A percentile compares a stretch with the other conserved stretches of the same genome.
Conservation (phyloP, 148 eudicot genomes). For the Rhododendron ovatum region DNA sequence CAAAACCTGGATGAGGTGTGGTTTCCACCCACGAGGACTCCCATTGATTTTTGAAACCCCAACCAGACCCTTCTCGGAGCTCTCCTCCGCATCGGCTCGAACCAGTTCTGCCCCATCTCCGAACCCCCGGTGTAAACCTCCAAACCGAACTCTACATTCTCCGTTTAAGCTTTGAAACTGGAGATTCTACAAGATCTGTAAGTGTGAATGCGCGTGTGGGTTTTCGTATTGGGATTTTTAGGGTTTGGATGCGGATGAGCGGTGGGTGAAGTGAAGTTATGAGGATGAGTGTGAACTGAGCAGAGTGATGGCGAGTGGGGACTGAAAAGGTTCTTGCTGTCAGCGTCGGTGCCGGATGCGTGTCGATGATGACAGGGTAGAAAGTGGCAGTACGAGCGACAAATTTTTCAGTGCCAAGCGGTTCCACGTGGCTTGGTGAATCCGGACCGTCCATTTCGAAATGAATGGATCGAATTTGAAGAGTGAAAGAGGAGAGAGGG, state of each 20-base stretch:
- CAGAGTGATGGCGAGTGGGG: not conserved
- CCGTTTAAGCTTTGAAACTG: no score
- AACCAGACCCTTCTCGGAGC: slow-evolving; percentile 70
- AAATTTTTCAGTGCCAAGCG: no score
- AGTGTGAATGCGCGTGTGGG: no score
- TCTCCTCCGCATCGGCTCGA: slow-evolving; percentile 43
- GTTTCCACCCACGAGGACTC: slow-evolving; percentile 98
- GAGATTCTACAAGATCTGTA: no score
- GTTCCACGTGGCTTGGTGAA: no score
- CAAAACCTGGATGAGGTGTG: slow-evolving; percentile 99
- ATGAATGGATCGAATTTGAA: no score
- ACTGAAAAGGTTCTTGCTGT: not conserved
- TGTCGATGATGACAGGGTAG: not conserved
- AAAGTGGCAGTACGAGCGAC: not conserved
- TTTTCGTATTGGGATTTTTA: not conserved
- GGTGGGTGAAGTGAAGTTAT: not conserved
- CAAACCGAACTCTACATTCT: slow-evolving; percentile 15
- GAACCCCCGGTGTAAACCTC: not conserved
- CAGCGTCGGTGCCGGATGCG: not conserved
- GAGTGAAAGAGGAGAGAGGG: no score
- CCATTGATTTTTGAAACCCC: slow-evolving; percentile 75
- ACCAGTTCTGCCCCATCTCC: slow-evolving; percentile 29
- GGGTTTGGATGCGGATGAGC: not conserved
- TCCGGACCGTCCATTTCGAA: no score
- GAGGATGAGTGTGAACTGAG: not conserved